These are phyloP conservation scores for Diplodia corticola DNA, from an alignment of 2,329 filamentous ascomycete genomes.

Conservation along the genomic window DNA sequence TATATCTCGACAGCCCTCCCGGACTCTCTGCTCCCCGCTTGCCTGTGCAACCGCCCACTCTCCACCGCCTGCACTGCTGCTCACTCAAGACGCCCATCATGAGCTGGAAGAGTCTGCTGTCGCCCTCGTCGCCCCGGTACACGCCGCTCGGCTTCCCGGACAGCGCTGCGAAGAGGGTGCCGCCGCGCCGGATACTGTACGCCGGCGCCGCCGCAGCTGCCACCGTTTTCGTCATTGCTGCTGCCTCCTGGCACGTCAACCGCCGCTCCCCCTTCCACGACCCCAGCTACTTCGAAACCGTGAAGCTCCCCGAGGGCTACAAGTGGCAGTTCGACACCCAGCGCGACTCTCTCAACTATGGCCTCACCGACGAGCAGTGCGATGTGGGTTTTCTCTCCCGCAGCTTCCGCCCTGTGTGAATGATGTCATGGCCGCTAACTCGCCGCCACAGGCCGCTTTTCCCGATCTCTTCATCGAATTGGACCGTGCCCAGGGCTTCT, in stretches of 20 bases:
- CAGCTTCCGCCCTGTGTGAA: not conserved
- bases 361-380: constrained; percentile 21
- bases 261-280: not conserved
- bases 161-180: not conserved
- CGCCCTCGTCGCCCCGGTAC: constrained; percentile 15
- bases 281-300: not conserved
- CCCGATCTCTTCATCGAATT: constrained; percentile 14
- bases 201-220: not conserved
- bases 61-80: not conserved
- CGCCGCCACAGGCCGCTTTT: constrained; percentile 9
- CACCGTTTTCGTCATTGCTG: not conserved
- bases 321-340: constrained; percentile 20
- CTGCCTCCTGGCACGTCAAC: not conserved
- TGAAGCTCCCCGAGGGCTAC: not conserved
- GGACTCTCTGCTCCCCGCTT: not conserved
- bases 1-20: not conserved
- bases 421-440: not conserved
- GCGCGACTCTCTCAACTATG: constrained; percentile 8
- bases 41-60: constrained; percentile 11
- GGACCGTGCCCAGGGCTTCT: constrained; percentile 7
- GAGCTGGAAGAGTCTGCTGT: constrained; percentile 10
- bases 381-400: not conserved
- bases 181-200: constrained; percentile 11
- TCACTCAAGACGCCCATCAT: constrained; percentile 2
- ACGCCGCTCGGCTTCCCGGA: constrained; percentile 12